phyloP scores from a whole-genome alignment of 768 basidiomycete species.

The Russula griseocarnosa region DNA sequence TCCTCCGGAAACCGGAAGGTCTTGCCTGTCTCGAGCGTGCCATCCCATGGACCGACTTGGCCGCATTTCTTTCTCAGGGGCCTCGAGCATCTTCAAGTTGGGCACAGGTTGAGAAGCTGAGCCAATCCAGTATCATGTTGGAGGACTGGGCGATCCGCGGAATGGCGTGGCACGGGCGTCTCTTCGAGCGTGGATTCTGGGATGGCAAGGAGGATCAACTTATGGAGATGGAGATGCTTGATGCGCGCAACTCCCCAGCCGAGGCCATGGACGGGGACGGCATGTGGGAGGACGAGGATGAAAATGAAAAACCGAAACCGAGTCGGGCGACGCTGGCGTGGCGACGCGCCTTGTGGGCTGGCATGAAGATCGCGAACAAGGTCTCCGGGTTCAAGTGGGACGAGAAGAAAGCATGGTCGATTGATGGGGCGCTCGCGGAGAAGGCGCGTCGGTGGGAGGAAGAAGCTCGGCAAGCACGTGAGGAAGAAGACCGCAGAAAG shows the following conservation, averaged over 20 bases:
- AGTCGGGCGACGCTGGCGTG: conserved; percentile 48
- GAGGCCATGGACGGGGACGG: conserved; percentile 73
- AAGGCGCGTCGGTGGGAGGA: conserved; percentile 69
- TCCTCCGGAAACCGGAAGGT: conserved; percentile 60
- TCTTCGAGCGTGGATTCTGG: conserved; percentile 96
- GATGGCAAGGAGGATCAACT: conserved; percentile 42
- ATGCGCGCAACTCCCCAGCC: conserved; percentile 66
- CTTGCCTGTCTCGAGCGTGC: conserved; percentile 64
- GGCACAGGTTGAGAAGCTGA: conserved; percentile 15
- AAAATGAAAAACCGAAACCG: conserved; percentile 42
- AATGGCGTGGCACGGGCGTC: conserved; percentile 92
- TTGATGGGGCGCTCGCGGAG: conserved; percentile 60
- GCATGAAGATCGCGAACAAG: conserved; percentile 57
- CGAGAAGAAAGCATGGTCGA: conserved; percentile 55
- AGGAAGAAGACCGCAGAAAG: conserved; percentile 64
- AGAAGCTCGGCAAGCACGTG: conserved; percentile 61
- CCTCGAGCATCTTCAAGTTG: conserved; percentile 49
- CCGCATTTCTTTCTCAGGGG: conserved; percentile 56
- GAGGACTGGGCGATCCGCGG: conserved; percentile 97
- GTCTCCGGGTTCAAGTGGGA: conserved; percentile 78
- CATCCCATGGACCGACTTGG: conserved; percentile 81
- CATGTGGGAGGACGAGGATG: conserved; percentile 75
- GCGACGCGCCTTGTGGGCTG: conserved; percentile 69
- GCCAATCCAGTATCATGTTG: conserved; percentile 44
- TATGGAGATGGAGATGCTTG: conserved; percentile 58